Percentiles rank a stretch among this genome's conserved stretches.
phyloP scores from a whole-genome alignment of 2,329 filamentous ascomycete species.

The Plectosphaerella cucumerina region DNA sequence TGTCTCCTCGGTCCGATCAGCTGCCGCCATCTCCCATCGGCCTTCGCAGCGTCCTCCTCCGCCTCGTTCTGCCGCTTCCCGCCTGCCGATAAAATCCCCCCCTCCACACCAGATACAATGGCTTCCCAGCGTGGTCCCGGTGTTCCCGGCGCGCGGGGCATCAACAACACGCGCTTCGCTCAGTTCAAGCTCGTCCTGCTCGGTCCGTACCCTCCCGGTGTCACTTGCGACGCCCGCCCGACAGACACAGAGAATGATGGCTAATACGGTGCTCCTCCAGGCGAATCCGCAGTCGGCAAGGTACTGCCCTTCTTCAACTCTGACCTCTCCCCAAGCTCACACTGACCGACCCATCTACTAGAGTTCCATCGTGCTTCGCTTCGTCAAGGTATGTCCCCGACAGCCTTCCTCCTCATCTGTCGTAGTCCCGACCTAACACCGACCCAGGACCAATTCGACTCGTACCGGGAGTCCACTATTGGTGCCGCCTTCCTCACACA shows the following conservation, averaged over 20 bases:
- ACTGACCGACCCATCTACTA: conserved; percentile 37
- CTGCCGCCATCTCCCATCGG: too few species aligned
- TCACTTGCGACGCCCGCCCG: background rate
- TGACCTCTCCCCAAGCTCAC: conserved; percentile 1
- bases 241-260: conserved; percentile 12
- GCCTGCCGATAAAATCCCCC: conserved; percentile 7
- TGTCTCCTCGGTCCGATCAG: too few species aligned
- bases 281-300: conserved; percentile 99
- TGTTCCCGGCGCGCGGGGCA: conserved; percentile 50
- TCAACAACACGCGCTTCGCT: conserved; percentile 77
- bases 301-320: conserved; percentile 39
- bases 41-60: too few species aligned
- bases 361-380: conserved; percentile 96
- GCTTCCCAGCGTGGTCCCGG: conserved; percentile 51
- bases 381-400: conserved; percentile 76
- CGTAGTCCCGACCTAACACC: conserved; percentile 34
- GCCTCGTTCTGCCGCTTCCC: background rate
- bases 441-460: conserved; percentile 92
- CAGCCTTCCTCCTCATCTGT: conserved; percentile 88
- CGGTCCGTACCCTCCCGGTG: conserved; percentile 53
- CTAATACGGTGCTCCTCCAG: conserved; percentile 49
- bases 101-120: conserved; percentile 52
- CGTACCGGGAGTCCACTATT: conserved; percentile 94
- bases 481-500: conserved; percentile 98
- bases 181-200: conserved; percentile 99